Evolutionary conservation across 2,329 filamentous ascomycete species (phyloP), one percentile per base, ranked within the genome.

Genomic region (Paraphoma chrysanthemicola): DNA sequence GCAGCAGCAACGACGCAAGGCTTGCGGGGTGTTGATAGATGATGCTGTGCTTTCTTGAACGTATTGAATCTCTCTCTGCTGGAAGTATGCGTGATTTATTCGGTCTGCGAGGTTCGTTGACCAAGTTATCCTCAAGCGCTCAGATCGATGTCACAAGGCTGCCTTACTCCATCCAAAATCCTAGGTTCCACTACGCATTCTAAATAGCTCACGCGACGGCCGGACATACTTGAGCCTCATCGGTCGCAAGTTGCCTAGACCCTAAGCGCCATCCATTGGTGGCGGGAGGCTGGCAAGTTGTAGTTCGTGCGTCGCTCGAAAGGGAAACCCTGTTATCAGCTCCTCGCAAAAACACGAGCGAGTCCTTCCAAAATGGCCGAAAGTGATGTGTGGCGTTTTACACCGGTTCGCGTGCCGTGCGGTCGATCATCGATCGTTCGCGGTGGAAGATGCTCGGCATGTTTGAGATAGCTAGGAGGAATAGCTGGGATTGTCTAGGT

Each of bases 221-320:
- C 48, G 46, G 23, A 17, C 33, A 41, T 38, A 17, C 50, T 56
- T 49, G 54, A 53, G 49, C 46, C 48, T 46, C 16, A 43, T 53
- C 18, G 7, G 12, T 12, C 6, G 11, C 12, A 17, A 10, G 33
- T 36, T 6, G 33, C 29, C 54, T 52, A 52, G 57, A 51, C 29
- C 45, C 36, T 30, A 8, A 44, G 6, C 17, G 17, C 12, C 28
- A 41, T 51, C 18, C 51, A 57, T 60, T 60, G 57, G 57, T 60
- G 57, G 57, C 57, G 46, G 16, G 30, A n/a, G 51, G 53, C 53
- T 56, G 56, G 53, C 36, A 47, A 18, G 14, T 29, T 51, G 43
- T 16, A 43, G 28, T 28, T 33, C 49, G 29, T 41, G 50, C 45
- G 45, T 59, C 47, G 56, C 48, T 51, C 12, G 41, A 42, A 29